Conservation (phyloP, 1,284 basidiomycete species). For the Marasmius oreades region DNA sequence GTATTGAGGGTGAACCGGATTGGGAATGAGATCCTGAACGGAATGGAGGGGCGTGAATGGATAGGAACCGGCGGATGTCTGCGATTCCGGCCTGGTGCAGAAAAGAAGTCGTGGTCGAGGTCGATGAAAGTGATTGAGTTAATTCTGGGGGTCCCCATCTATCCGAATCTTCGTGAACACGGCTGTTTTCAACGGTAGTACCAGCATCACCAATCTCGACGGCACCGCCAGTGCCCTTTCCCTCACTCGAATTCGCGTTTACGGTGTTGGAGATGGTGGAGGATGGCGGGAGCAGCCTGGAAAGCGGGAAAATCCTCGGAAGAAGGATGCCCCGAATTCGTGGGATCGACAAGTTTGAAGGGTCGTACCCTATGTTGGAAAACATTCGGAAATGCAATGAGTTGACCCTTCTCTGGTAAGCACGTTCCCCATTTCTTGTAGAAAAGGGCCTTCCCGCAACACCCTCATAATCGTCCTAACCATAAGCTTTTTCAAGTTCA, state of each 20-base stretch:
- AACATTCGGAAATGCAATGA: constrained; percentile 33
- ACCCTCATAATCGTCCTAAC: constrained; percentile 27
- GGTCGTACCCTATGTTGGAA: constrained; percentile 41
- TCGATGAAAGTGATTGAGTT: constrained; percentile 23
- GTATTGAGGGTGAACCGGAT: constrained; percentile 20
- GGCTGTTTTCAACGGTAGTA: too few species aligned
- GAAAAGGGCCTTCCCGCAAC: constrained; percentile 12
- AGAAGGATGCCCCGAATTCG: constrained; percentile 42
- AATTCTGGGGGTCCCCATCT: not conserved
- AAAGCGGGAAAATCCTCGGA: too few species aligned
- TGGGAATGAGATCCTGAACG: constrained; percentile 21
- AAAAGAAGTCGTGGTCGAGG: constrained; percentile 34
- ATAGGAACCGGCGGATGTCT: constrained; percentile 7
- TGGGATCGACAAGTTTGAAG: constrained; percentile 38
- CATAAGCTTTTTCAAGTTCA: constrained; percentile 17
- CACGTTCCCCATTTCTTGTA: constrained; percentile 19
- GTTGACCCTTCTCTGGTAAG: not conserved
- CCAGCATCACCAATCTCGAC: too few species aligned
- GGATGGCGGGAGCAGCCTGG: too few species aligned
- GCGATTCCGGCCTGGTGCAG: constrained; percentile 12
- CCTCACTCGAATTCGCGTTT: not conserved
- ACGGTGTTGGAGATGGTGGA: not conserved
- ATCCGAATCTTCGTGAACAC: not conserved
- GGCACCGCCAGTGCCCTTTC: too few species aligned
- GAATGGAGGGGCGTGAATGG: constrained; percentile 15